Conservation (phyloP, 2,329 filamentous ascomycete genomes). For the Hymenoscyphus albidus region DNA sequence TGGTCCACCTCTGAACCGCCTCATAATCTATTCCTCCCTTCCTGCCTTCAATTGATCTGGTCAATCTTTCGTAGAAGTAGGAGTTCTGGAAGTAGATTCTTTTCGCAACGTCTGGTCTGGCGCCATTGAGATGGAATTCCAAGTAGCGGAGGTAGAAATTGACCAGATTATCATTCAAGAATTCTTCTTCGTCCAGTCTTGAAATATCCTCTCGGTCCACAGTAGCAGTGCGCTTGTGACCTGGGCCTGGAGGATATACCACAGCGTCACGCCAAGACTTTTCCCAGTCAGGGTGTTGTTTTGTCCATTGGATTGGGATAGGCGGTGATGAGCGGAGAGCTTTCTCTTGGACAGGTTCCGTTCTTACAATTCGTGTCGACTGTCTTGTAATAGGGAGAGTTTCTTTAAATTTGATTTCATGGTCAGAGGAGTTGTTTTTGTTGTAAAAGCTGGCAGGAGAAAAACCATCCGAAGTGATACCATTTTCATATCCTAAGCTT, state of each 20-base stretch:
- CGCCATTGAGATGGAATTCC: constrained; percentile 55
- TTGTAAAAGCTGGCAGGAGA: constrained; percentile 8
- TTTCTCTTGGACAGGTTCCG: not conserved
- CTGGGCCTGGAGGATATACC: constrained; percentile 55
- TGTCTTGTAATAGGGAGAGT: constrained; percentile 11
- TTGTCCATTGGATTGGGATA: constrained; percentile 45
- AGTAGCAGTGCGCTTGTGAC: constrained; percentile 50
- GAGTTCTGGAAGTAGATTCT: constrained; percentile 88
- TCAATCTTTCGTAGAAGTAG: constrained; percentile 82
- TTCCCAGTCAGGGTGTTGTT: constrained; percentile 48
- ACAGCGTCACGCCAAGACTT: constrained; percentile 54
- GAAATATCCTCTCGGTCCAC: constrained; percentile 70
- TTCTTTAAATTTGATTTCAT: not conserved
- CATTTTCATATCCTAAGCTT: not conserved
- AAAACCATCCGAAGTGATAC: not conserved
- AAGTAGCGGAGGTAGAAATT: constrained; percentile 80
- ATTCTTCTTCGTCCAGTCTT: constrained; percentile 78
- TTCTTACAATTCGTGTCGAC: constrained; percentile 14
- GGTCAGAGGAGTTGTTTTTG: constrained; percentile 1
- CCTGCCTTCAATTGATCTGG: constrained; percentile 48
- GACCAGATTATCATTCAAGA: constrained; percentile 89
- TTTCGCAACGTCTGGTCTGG: constrained; percentile 52
- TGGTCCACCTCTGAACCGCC: constrained; percentile 82
- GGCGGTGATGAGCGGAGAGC: constrained; percentile 14
- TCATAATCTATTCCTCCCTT: constrained; percentile 72